Conservation (phyloP, 2,329 filamentous ascomycete genomes). For the Fusarium gaditjirri region DNA sequence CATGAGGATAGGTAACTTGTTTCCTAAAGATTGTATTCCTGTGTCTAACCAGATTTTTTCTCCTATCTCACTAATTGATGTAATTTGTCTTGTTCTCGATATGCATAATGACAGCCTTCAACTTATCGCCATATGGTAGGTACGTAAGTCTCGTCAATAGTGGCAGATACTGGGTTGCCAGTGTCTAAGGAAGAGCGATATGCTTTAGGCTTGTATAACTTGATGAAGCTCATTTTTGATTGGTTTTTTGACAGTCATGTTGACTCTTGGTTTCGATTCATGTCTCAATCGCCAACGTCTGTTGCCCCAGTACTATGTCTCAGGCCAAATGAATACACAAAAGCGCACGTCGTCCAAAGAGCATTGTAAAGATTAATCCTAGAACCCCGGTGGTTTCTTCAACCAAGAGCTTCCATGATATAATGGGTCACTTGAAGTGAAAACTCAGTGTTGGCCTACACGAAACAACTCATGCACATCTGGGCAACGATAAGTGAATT, state of each 20-base stretch:
- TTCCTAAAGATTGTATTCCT: not conserved
- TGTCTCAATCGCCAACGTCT: not conserved
- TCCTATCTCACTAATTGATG: not conserved
- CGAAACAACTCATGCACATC: not conserved
- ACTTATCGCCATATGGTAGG: not conserved
- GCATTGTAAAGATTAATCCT: not conserved
- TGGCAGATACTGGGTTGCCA: not conserved
- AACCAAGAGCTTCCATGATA: not conserved
- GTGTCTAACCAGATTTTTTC: not conserved
- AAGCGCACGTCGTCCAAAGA: not conserved
- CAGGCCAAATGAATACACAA: not conserved
- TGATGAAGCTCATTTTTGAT: not conserved
- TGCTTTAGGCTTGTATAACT: not conserved
- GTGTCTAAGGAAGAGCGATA: not conserved
- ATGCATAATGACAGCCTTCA: not conserved
- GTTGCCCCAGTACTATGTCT: not conserved
- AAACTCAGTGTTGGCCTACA: not conserved
- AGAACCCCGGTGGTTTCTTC: no score
- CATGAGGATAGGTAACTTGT: not conserved
- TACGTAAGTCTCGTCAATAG: not conserved
- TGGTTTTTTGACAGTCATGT: not conserved
- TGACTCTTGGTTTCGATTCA: not conserved
- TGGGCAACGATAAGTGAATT: not conserved
- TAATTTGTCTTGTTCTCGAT: not conserved
- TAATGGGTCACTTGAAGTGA: not conserved